Evolutionary conservation across 2,329 filamentous ascomycete species (phyloP).

Genomic region (Pestalotiopsis sp.): DNA sequence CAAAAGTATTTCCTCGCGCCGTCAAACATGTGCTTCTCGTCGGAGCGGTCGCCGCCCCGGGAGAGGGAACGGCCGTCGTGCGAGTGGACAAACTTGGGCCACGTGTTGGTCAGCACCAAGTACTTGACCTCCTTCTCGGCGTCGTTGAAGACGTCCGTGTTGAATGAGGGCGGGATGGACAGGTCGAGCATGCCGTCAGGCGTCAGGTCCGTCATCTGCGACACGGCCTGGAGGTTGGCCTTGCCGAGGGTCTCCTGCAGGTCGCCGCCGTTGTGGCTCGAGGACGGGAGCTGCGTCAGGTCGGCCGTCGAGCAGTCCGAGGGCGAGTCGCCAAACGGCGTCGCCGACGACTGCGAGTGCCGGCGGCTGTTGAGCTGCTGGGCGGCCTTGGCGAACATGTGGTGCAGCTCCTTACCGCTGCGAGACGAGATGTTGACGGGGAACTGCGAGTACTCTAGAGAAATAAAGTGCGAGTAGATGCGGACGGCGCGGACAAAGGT

Average conservation of each 20-base stretch:
- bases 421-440: slow-evolving; percentile 24
- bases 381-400: slow-evolving; percentile 22
- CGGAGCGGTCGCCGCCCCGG: not conserved
- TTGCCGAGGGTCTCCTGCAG: slow-evolving; percentile 21
- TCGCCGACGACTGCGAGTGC: slow-evolving; percentile 15
- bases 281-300: not conserved
- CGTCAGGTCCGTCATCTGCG: slow-evolving; percentile 19
- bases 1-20: slow-evolving; percentile 13
- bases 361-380: slow-evolving; percentile 18
- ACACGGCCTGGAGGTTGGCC: slow-evolving; percentile 21
- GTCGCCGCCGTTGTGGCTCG: slow-evolving; percentile 1
- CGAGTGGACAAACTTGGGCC: slow-evolving; percentile 31
- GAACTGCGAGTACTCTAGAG: slow-evolving; percentile 32
- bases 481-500: slow-evolving; percentile 22
- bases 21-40: slow-evolving; percentile 13
- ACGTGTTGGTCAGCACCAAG: slow-evolving; percentile 33
- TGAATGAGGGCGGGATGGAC: slow-evolving; percentile 13
- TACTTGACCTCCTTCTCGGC: slow-evolving; percentile 27
- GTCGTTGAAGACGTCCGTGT: slow-evolving; percentile 19
- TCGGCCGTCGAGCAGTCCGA: slow-evolving; percentile 11
- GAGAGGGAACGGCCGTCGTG: slow-evolving; percentile 11
- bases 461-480: slow-evolving; percentile 30
- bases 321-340: slow-evolving; percentile 19
- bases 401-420: slow-evolving; percentile 20
- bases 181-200: slow-evolving; percentile 13